phyloP scores from a whole-genome alignment of 2,329 filamentous ascomycete species.

The Ceratocystis diversiconidia region DNA sequence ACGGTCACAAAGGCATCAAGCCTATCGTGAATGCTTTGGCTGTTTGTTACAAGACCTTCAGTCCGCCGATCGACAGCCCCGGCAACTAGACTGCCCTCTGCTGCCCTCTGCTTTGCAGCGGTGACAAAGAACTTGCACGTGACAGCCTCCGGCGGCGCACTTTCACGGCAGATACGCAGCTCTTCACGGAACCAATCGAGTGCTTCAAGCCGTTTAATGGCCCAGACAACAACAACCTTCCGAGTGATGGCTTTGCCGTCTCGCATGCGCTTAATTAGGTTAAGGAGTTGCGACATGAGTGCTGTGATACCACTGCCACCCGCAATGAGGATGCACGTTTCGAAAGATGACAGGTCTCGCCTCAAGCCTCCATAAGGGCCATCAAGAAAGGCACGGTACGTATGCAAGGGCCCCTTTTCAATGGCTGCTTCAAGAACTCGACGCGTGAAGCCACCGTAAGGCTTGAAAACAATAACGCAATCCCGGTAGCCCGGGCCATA shows the following conservation, averaged over 20 bases:
- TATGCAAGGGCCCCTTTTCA: constrained; percentile 77
- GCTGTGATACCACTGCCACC: constrained; percentile 92
- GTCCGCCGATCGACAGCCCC: constrained; percentile 22
- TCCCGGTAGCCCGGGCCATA: constrained; percentile 82
- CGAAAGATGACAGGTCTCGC: constrained; percentile 76
- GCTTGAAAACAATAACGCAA: constrained; percentile 80
- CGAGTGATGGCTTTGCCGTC: constrained; percentile 88
- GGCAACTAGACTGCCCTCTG: constrained; percentile 21
- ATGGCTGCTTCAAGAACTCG: constrained; percentile 71
- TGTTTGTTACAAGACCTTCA: constrained; percentile 42
- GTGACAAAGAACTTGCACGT: constrained; percentile 94
- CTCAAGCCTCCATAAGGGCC: constrained; percentile 93
- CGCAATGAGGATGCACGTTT: constrained; percentile 83
- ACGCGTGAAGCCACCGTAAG: constrained; percentile 79
- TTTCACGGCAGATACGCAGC: constrained; percentile 77
- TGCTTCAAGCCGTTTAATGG: constrained; percentile 75
- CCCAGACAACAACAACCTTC: constrained; percentile 86
- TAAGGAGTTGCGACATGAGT: constrained; percentile 76
- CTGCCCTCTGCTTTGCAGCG: constrained; percentile 39
- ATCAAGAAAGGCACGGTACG: constrained; percentile 82
- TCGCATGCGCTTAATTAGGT: constrained; percentile 91
- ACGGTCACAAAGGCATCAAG: constrained; percentile 78
- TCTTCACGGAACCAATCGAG: constrained; percentile 98
- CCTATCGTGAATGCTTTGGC: constrained; percentile 67
- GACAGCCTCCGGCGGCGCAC: constrained; percentile 73